Evolutionary conservation across 106 monocot species (phyloP), one percentile per base, ranked within the genome.

Genomic region (Dendrobium nobile): DNA sequence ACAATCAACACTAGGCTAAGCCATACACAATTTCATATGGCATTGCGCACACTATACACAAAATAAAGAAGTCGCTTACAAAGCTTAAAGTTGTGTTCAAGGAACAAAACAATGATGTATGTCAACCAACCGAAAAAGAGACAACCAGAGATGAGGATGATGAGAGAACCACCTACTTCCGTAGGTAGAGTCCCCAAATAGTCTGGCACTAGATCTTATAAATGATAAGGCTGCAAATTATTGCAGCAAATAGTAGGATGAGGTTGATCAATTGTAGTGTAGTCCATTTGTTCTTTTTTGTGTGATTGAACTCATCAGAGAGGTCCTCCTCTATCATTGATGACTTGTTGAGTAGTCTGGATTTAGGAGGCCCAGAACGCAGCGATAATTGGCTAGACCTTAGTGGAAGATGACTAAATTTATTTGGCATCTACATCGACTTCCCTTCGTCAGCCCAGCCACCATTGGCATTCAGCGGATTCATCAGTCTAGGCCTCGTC

Each of bases 21-120:
- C 94, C 94, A 97, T 68, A 97, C 78, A 77, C 90, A 90, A 54
- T 90, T 94, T 84, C 89, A 90, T 13, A 97, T 90, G 5, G 92
- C 87, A 26, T 61, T 84, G 16, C 88, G 85, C 42, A 97, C 80
- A 24, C 92, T 94, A 41, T 94, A 97, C 41, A 94, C 92, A 76
- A 94, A 97, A 86, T 97, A 97, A 58, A 97, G 92, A 42, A 96
- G 85, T 47, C 84, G 54, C 80, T 93, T 93, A 22, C 89, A 75
- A 6, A 97, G 85, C 18, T 77, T 77, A 78, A 97, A 94, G 77
- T 89, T 94, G 43, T 94, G 77, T 75, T 97, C 94, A 26, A 96
- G 68, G 47, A 91, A 85, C 81, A 88, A 93, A 59, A 96, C 91
- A 27, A 67, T 80, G 17, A 96, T 67, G 54, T 89, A 83, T 72